Base-by-base conservation (phyloP, 208 protist genomes). In the Crithidia fasciculata region DNA sequence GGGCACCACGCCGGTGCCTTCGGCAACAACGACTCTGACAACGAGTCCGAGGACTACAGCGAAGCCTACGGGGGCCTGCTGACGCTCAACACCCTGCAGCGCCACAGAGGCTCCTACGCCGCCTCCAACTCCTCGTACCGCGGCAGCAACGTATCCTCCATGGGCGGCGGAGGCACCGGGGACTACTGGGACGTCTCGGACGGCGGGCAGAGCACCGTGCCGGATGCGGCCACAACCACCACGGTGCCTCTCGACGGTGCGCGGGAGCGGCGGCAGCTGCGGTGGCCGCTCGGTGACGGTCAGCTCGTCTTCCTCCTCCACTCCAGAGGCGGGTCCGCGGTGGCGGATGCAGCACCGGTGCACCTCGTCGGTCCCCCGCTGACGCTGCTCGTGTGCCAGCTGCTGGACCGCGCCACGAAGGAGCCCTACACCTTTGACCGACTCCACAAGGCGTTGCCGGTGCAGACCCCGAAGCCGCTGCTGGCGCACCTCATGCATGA, bases 11-110 rank as follows among this genome's bases (percentile, higher is more conserved):
- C 79, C 40, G 75, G 83, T 43, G 72, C 75, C 41, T 84, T 89
- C 15, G 76, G 82, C 39, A 83, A 87, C 68, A 72, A 84, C 45
- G 72, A 81, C 59, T 73, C 72, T 15, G 82, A 91, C 47, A 81
- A 91, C 53, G 83, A 87, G 56, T 74, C 65, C 8, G 81, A 75
- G 49, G 83, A 81, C 67, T 83, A 84, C 62, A 76, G 54, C 5
- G 81, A 83, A 40, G 81, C 83, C 13, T 88, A 91, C 63, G 83
- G 83, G 16, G 86, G 82, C 4, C 52, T 86, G 50, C 73, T 88
- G 45, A 76, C 76, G 16, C 69, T 67, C n/a, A 65, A 71, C 68
- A 74, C 69, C 9, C 60, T 76, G 45, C 67, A 74, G 53, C 76
- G 52, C 45, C 58, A 75, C 65, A 40, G 57, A 45, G 57, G 41